Conservation (phyloP, 2,329 filamentous ascomycete species). For the Neofusicoccum sp. region DNA sequence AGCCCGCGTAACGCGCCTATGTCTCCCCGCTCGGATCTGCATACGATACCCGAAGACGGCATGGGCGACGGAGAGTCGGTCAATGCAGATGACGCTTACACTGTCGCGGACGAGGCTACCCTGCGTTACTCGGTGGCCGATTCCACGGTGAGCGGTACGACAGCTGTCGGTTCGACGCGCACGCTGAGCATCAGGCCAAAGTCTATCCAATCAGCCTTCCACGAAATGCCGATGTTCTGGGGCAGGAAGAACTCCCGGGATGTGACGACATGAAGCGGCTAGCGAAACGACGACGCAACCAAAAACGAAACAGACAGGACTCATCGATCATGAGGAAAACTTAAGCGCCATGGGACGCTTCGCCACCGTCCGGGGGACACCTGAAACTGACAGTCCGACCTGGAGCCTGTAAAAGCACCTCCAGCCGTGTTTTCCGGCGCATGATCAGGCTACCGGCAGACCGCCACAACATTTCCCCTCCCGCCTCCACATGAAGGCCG, state of each 20-base stretch:
- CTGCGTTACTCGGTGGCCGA: slow-evolving; percentile 11
- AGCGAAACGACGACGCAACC: slow-evolving; percentile 2
- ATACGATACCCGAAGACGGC: slow-evolving; percentile 7
- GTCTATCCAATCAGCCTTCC: slow-evolving; percentile 1
- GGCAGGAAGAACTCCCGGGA: slow-evolving; percentile 6
- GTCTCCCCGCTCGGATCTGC: not conserved
- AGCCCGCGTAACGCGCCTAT: not conserved
- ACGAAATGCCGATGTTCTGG: slow-evolving; percentile 8
- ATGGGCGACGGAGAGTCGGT: not conserved
- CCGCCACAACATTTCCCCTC: not conserved
- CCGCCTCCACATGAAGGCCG: not conserved
- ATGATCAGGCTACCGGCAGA: not conserved
- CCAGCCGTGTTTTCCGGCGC: not conserved
- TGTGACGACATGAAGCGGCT: not conserved
- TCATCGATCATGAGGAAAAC: not conserved
- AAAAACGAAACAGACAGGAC: not conserved
- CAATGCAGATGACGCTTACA: not conserved
- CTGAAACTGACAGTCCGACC: not conserved
- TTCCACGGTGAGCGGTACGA: slow-evolving; percentile 15
- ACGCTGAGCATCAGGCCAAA: slow-evolving; percentile 11
- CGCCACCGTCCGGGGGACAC: not conserved
- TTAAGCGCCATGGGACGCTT: not conserved
- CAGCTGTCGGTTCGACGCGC: slow-evolving; percentile 11
- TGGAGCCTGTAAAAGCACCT: not conserved
- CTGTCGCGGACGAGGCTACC: not conserved